Percentiles rank a stretch among this genome's conserved stretches.
Evolutionary conservation across 2,329 filamentous ascomycete genomes (phyloP).

Genomic region (Amauroascus niger): DNA sequence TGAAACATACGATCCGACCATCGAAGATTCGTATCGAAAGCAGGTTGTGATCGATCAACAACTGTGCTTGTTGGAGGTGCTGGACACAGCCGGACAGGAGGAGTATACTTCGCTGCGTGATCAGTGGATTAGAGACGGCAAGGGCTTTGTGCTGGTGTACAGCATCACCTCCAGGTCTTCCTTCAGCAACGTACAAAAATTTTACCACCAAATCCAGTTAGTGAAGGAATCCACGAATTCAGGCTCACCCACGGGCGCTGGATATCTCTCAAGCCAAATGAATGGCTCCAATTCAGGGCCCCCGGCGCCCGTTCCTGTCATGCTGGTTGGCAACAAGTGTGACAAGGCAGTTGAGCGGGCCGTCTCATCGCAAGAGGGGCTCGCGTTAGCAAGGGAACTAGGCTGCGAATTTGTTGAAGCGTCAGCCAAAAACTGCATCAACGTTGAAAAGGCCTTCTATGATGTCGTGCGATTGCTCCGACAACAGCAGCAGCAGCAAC

Average conservation of each 20-base stretch:
- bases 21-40: constrained; percentile 81
- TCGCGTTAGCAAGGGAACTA: constrained; percentile 79
- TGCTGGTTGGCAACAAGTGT: constrained; percentile 98
- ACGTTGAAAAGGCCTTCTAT: constrained; percentile 97
- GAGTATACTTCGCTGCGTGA: constrained; percentile 95
- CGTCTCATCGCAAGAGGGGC: constrained; percentile 92
- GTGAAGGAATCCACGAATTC: constrained; percentile 75
- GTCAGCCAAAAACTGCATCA: constrained; percentile 95
- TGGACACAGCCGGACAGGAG: constrained; percentile 96
- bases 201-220: constrained; percentile 92
- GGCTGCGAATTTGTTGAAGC: constrained; percentile 96
- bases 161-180: constrained; percentile 96
- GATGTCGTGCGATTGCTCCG: constrained; percentile 89
- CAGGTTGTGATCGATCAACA: constrained; percentile 80
- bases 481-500: constrained; percentile 57
- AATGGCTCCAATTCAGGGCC: constrained; percentile 37
- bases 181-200: constrained; percentile 87
- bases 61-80: constrained; percentile 87
- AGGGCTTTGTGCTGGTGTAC: constrained; percentile 95
- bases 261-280: constrained; percentile 42
- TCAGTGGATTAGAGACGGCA: constrained; percentile 96
- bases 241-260: constrained; percentile 44
- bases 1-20: constrained; percentile 79
- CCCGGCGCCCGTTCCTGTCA: constrained; percentile 66
- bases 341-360: constrained; percentile 92